phyloP scores from a whole-genome alignment of 371 early-diverging fungal genomes.

The Thermomucor indicae-seudaticae region DNA sequence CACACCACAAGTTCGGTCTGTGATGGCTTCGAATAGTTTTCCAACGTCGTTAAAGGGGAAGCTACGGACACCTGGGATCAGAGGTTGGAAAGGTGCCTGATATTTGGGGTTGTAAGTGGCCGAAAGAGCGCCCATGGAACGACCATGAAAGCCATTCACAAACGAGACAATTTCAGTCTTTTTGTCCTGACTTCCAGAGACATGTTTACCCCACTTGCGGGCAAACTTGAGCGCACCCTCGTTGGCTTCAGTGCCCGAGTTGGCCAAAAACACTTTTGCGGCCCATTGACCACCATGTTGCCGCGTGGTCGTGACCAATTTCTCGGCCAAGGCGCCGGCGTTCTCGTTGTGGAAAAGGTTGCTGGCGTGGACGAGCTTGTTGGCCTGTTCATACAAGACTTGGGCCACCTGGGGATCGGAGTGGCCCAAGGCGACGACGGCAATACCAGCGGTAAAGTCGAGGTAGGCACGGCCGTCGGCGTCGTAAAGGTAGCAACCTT shows the following conservation, averaged over 20 bases:
- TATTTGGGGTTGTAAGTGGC: conserved; percentile 91
- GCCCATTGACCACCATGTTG: conserved; percentile 42
- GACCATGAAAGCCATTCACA: conserved; percentile 90
- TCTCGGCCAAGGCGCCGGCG: conserved; percentile 69
- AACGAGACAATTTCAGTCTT: conserved; percentile 75
- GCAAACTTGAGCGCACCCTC: conserved; percentile 93
- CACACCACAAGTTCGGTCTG: conserved; percentile 83
- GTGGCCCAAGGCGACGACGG: conserved; percentile 89
- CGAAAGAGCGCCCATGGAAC: conserved; percentile 89
- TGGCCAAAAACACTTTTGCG: conserved; percentile 77
- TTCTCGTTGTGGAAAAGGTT: conserved; percentile 84
- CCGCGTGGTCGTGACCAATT: conserved; percentile 60
- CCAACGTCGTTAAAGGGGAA: conserved; percentile 70
- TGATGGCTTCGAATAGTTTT: conserved; percentile 52
- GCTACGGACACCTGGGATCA: conserved; percentile 80
- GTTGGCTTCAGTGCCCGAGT: conserved; percentile 92
- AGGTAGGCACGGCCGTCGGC: conserved; percentile 68
- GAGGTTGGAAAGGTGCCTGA: conserved; percentile 86
- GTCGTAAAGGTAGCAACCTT: conserved; percentile 77
- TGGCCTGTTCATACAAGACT: conserved; percentile 73
- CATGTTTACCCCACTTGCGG: conserved; percentile 78
- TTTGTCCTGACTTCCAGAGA: conserved; percentile 21
- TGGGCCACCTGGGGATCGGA: conserved; percentile 66
- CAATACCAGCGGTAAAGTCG: conserved; percentile 89
- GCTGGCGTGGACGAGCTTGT: conserved; percentile 72